Evolutionary conservation across 2,329 filamentous ascomycete species (phyloP), one percentile per base, ranked within the genome.

Genomic region (Leptographium radiaticola): DNA sequence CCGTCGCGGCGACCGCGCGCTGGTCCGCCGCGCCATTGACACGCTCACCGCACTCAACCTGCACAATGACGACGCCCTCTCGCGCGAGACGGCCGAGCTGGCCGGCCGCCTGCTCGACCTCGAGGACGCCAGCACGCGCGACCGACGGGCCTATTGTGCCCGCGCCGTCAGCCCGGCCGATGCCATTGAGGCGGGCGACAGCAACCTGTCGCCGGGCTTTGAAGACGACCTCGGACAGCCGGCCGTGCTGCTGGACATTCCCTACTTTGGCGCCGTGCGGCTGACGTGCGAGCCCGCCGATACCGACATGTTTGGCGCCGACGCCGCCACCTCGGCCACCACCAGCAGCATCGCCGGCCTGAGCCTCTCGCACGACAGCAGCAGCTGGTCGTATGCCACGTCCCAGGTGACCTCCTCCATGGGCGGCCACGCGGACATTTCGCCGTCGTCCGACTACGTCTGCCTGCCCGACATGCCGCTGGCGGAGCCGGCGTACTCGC

Each of bases 1-100:
- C 49, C 67, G 71, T 0, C 57, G 62, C 1, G 61, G 62, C 38
- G 72, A 75, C 48, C 67, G 73, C 2, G 71, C 66, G 5, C 59
- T 71, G 18, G 61, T 72, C 54, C 68, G 71, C 49, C 62, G 61
- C 7, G 62, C 65, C 1, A 58, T 69, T 1, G 63, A 66, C 36
- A 61, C 62, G n/a, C 64, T 71, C 55, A 61, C 63, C 30, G 58
- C 49, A 13, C 61, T 63, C 53, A 60, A 60, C 16, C 43, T 56
- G 16, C 45, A 47, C 40, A 50, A 59, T 31, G 43, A 54, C 5
- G 67, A 69, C 53, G 54, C 57, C 3, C 61, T 67, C 12, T 61
- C 64, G 7, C 57, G 54, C 4, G 67, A 66, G 55, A 63, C 68
- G 16, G 57, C 62, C 4, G 49, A 39, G 20, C 64, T 70, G 15